phyloP scores from a whole-genome alignment of 2,329 filamentous ascomycete genomes.

The Cordyceps fumosorosea region DNA sequence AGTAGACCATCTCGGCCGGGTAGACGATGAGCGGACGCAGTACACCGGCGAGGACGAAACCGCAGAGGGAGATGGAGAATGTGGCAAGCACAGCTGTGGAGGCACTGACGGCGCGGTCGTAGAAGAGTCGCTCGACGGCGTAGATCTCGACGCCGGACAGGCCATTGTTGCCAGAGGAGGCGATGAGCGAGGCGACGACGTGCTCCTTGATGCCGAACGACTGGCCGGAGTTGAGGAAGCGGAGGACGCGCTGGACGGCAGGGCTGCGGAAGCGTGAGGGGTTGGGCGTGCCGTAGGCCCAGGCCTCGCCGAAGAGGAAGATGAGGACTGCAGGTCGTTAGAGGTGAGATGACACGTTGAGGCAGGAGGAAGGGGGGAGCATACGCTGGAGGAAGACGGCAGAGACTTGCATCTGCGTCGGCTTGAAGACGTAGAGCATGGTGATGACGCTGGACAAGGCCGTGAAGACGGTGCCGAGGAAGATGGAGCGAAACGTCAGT shows the following conservation, averaged over 20 bases:
- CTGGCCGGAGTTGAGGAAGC: conserved; percentile 17
- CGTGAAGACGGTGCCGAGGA: conserved; percentile 16
- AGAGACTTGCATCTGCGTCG: conserved; percentile 16
- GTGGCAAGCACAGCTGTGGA: conserved; percentile 22
- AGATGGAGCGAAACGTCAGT: conserved; percentile 18
- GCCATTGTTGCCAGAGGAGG: conserved; percentile 18
- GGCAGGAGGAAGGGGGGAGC: not conserved
- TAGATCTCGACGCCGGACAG: conserved; percentile 19
- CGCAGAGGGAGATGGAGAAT: conserved; percentile 24
- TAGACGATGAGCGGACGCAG: conserved; percentile 26
- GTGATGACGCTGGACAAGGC: conserved; percentile 19
- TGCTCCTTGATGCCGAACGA: conserved; percentile 18
- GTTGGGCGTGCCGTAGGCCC: conserved; percentile 13
- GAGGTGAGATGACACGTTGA: not conserved
- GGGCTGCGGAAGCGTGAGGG: conserved; percentile 10
- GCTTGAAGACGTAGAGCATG: conserved; percentile 18
- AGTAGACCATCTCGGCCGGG: conserved; percentile 28
- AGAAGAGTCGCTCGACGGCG: conserved; percentile 19
- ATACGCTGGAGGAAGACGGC: conserved; percentile 16
- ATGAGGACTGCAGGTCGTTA: conserved; percentile 8
- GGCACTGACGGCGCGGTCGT: conserved; percentile 17
- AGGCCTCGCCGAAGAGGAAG: conserved; percentile 15
- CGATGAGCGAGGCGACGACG: conserved; percentile 18
- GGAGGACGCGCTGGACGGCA: conserved; percentile 7
- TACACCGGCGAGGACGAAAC: conserved; percentile 24